Conservation (phyloP, 2,329 filamentous ascomycete species). For the Diaporthe vaccinii region DNA sequence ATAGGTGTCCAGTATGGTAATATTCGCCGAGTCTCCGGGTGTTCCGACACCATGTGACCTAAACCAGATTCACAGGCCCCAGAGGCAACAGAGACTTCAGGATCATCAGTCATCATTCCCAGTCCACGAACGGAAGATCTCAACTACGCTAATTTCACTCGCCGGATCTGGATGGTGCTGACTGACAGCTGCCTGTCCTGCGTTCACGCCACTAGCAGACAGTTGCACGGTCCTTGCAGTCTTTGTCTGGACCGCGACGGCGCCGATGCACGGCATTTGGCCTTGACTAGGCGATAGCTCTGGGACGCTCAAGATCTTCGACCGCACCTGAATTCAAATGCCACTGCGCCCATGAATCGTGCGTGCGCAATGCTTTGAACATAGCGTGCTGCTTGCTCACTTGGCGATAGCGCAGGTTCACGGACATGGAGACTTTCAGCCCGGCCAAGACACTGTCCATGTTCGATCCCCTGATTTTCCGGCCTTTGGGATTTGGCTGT, state of each 20-base stretch:
- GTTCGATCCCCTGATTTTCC: neutral
- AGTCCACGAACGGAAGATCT: neutral
- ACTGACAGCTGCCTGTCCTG: neutral
- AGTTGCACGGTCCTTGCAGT: conserved; percentile 13
- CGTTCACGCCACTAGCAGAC: neutral
- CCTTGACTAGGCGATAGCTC: neutral
- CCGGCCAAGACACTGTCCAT: neutral
- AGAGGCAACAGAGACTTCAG: neutral
- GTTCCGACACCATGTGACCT: neutral
- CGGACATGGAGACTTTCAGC: conserved; percentile 12
- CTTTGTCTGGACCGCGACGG: conserved; percentile 24
- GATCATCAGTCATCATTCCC: neutral
- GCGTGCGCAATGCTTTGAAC: neutral
- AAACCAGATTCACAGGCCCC: neutral
- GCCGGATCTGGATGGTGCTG: conserved; percentile 6
- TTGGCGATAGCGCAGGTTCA: neutral
- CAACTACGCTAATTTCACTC: neutral
- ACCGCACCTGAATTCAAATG: neutral
- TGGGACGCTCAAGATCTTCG: no score
- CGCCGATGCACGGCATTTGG: conserved; percentile 6
- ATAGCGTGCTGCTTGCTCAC: neutral
- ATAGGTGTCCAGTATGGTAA: neutral
- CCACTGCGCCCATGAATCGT: neutral
- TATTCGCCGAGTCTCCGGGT: neutral
- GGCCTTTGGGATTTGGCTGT: no score